phyloP scores from a whole-genome alignment of 208 protist species.

The Trypanosoma conorhini region DNA sequence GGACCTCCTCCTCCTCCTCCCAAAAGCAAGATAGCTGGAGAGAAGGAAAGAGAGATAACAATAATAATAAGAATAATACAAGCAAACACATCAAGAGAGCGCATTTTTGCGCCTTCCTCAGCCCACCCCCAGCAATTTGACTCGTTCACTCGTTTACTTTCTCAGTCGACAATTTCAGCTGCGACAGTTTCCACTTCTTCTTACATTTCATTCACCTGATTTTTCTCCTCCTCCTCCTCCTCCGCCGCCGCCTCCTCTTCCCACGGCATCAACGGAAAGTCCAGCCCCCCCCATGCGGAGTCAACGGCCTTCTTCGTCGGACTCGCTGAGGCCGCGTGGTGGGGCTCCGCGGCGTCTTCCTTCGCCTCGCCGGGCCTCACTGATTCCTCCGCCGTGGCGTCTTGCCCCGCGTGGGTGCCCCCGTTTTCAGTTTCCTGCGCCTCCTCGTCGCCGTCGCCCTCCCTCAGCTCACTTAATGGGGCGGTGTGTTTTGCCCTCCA shows the following conservation, averaged over 20 bases:
- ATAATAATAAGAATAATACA: background rate
- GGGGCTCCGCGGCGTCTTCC: background rate
- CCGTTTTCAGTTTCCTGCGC: background rate
- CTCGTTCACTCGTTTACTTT: too few species aligned
- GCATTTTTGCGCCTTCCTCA: background rate
- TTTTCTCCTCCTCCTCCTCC: background rate
- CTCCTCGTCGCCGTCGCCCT: background rate
- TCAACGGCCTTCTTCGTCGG: background rate
- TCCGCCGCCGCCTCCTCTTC: constrained; percentile 71
- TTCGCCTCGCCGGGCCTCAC: background rate
- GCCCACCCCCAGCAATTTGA: too few species aligned
- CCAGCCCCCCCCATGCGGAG: constrained; percentile 18
- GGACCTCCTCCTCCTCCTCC: background rate
- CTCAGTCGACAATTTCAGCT: too few species aligned
- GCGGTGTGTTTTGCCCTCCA: background rate
- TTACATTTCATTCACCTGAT: background rate
- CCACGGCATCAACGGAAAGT: constrained; percentile 87
- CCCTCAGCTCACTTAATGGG: background rate
- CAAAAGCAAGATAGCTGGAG: too few species aligned
- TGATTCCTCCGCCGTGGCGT: background rate
- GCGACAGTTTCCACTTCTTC: background rate
- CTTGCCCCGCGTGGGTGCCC: background rate
- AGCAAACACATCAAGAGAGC: background rate
- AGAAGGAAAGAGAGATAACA: background rate
- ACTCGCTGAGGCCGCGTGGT: background rate